Percentiles rank a stretch among this genome's conserved stretches.
These are phyloP conservation scores for Sugiyamaella marilandica DNA, from an alignment of 805 yeast genomes.

Conservation along the genomic window DNA sequence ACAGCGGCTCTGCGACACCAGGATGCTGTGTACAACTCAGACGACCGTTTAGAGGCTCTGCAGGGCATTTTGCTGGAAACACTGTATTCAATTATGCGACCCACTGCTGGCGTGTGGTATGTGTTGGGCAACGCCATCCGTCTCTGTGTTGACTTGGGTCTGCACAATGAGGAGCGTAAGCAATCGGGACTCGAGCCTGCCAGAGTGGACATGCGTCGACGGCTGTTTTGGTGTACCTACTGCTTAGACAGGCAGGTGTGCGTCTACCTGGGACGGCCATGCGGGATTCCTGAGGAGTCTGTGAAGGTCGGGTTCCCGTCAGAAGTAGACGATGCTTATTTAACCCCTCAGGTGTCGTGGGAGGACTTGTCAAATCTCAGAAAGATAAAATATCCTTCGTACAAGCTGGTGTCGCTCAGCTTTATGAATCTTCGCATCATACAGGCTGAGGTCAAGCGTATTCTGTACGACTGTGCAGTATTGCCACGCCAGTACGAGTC, in stretches of 20 bases:
- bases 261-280: conserved; percentile 81
- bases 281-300: conserved; percentile 80
- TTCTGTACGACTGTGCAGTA: conserved; percentile 66
- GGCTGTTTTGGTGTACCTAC: conserved; percentile 87
- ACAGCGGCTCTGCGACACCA: conserved; percentile 57
- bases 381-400: conserved; percentile 43
- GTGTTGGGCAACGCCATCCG: conserved; percentile 75
- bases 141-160: conserved; percentile 75
- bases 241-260: conserved; percentile 82
- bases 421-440: conserved; percentile 66
- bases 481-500: conserved; percentile 57
- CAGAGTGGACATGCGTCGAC: conserved; percentile 61
- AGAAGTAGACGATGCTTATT: conserved; percentile 65
- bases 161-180: conserved; percentile 57
- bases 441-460: conserved; percentile 71
- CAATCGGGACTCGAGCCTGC: conserved; percentile 42
- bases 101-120: conserved; percentile 90
- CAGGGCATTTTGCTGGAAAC: conserved; percentile 69
- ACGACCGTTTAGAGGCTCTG: conserved; percentile 62
- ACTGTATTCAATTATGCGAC: conserved; percentile 77
- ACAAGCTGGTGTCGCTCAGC: conserved; percentile 61
- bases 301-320: conserved; percentile 70
- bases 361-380: conserved; percentile 1
- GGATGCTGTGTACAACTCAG: conserved; percentile 52
- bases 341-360: conserved; percentile 36